Evolutionary conservation across 2,329 filamentous ascomycete genomes (phyloP).

Genomic region (Penicillium thymicola): DNA sequence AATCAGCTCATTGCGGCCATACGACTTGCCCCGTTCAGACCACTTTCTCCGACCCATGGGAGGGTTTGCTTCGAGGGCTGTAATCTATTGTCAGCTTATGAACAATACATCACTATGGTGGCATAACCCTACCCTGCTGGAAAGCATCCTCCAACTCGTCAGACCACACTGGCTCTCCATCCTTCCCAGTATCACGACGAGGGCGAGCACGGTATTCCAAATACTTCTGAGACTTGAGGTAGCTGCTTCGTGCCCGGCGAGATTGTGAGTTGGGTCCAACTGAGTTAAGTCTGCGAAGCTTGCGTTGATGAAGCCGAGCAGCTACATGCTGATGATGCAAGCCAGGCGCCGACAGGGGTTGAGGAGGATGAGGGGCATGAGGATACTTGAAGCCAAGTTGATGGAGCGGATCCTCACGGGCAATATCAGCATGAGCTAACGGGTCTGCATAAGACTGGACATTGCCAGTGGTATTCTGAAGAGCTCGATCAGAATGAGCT

Average conservation of each 20-base stretch:
- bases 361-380: conserved; percentile 26
- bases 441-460: conserved; percentile 41
- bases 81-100: conserved; percentile 15
- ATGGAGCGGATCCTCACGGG: conserved; percentile 36
- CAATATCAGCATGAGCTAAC: conserved; percentile 28
- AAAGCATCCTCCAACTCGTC: conserved; percentile 48
- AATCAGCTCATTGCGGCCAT: conserved; percentile 61
- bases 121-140: conserved; percentile 41
- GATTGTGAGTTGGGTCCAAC: conserved; percentile 28
- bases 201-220: conserved; percentile 44
- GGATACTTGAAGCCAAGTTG: conserved; percentile 38
- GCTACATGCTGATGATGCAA: conserved; percentile 28
- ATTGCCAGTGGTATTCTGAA: conserved; percentile 45
- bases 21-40: conserved; percentile 51
- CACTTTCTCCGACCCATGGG: conserved; percentile 58
- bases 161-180: conserved; percentile 46
- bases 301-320: conserved; percentile 35
- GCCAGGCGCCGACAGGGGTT: conserved; percentile 25
- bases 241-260: conserved; percentile 31
- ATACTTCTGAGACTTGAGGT: conserved; percentile 45
- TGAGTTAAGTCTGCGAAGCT: conserved; percentile 36
- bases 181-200: conserved; percentile 42
- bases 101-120: neutral
- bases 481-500: conserved; percentile 36
- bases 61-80: conserved; percentile 53